Base-by-base conservation (phyloP, 768 basidiomycete species). In the Serendipita sp. region DNA sequence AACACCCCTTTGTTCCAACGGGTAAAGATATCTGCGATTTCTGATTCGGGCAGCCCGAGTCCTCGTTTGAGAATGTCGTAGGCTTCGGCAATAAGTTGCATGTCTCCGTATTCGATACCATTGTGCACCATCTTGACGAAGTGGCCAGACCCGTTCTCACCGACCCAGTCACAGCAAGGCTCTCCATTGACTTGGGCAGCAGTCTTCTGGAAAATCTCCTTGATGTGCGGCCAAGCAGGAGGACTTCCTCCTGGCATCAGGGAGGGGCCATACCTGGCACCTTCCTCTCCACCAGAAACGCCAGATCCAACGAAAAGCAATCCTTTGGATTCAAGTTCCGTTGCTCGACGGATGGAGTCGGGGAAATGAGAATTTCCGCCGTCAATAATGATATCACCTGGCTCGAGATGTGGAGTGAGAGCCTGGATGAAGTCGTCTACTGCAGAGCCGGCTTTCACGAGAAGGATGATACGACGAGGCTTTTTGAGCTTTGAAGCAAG, bases 111-210 rank as follows among this genome's bases (percentile, higher is more conserved):
- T 75, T 99, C 96, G 74, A 99, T 99, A 78, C 90, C 90, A 64
- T 92, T 91, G 79, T 99, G 95, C 65, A 99, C 95, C 95, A 99
- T 98, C 81, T 99, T 99, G 75, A 99, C 95, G 75, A 98, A 99
- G 79, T 98, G 95, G 31, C 92, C 94, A 53, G 90, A 79, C 64
- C 93, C 96, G 65, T 85, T 86, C 75, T 94, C 89, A 50, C 96
- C 96, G 69, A 99, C 95, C 96, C 96, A 99, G 77, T 99, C 96
- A 73, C 95, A 97, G 80, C 96, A 99, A 33, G 96, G 96, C 68
- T 90, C 90, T 66, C 92, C 92, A 62, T 90, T 79, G 65, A 87
- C 90, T 73, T 98, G 92, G 64, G 96, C 96, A 66, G 96, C 84
- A 60, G 95, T 88, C 74, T 90, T 90, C 77, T 99, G 96, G 86